Percentiles rank a stretch among this genome's conserved stretches.
These are phyloP conservation scores for Eucalyptus polybractea DNA, from an alignment of 345 rosid genomes.

Conservation along the genomic window DNA sequence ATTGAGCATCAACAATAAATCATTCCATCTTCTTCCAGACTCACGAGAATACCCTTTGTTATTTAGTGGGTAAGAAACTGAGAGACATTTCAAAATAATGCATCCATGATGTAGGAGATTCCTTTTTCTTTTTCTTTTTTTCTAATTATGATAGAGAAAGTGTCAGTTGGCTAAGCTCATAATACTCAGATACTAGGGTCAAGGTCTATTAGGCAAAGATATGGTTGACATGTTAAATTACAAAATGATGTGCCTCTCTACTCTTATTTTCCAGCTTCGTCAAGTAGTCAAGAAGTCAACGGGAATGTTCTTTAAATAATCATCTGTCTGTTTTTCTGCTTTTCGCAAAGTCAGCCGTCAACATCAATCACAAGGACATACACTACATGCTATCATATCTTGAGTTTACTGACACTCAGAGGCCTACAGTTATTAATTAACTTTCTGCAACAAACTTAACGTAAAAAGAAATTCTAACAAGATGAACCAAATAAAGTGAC, in stretches of 20 bases:
- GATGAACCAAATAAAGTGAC: background rate
- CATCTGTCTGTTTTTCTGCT: background rate
- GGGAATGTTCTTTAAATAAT: background rate
- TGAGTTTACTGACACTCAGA: background rate
- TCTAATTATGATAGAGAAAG: background rate
- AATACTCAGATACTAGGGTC: background rate
- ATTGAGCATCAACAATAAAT: background rate
- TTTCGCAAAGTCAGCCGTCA: background rate
- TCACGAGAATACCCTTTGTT: background rate
- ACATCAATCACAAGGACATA: background rate
- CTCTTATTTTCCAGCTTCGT: background rate
- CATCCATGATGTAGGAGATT: background rate
- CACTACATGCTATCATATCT: background rate
- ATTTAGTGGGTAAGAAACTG: background rate
- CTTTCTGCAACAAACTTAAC: background rate
- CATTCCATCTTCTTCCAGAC: background rate
- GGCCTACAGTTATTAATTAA: background rate
- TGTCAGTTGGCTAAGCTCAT: background rate
- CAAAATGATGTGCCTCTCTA: background rate
- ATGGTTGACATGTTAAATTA: background rate
- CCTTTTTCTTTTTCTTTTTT: background rate
- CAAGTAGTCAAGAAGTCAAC: background rate
- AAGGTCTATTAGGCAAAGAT: background rate
- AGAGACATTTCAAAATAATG: background rate
- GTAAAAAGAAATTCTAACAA: background rate